A percentile compares a stretch with the other conserved stretches of the same genome.
These are phyloP conservation scores for Candida khao-thaluensis DNA, from an alignment of 805 yeast species.

Conservation along the genomic window DNA sequence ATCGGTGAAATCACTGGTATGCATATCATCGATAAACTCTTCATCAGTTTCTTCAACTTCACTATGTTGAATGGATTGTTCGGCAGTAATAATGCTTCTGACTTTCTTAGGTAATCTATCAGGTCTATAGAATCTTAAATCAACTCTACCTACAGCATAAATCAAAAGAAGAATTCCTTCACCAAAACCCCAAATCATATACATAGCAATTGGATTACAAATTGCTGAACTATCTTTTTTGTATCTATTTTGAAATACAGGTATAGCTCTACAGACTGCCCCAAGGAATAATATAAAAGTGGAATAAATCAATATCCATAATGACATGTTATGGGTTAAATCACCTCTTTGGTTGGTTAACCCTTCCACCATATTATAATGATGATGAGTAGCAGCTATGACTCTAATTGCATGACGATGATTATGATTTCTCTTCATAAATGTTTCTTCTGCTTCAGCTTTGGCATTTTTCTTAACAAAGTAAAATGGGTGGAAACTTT, in stretches of 20 bases:
- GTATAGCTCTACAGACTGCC: slow-evolving; percentile 50
- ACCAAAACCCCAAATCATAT: slow-evolving; percentile 63
- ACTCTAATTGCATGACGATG: slow-evolving; percentile 54
- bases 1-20: slow-evolving; percentile 14
- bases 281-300: slow-evolving; percentile 51
- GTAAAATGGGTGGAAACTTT: slow-evolving; percentile 57
- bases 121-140: slow-evolving; percentile 77
- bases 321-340: slow-evolving; percentile 52
- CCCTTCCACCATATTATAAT: slow-evolving; percentile 30
- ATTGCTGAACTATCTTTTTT: slow-evolving; percentile 22
- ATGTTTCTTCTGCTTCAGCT: slow-evolving; percentile 45
- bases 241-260: slow-evolving; percentile 34
- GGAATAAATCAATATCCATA: slow-evolving; percentile 44
- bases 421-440: slow-evolving; percentile 47
- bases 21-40: slow-evolving; percentile 11
- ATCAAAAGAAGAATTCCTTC: slow-evolving; percentile 56
- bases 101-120: slow-evolving; percentile 47
- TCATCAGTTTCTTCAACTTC: slow-evolving; percentile 15
- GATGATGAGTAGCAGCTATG: slow-evolving; percentile 56
- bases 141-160: slow-evolving; percentile 63
- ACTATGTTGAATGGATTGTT: slow-evolving; percentile 24
- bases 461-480: slow-evolving; percentile 56
- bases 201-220: slow-evolving; percentile 57
- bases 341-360: slow-evolving; percentile 39
- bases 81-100: slow-evolving; percentile 40